Evolutionary conservation across 2,329 filamentous ascomycete species (phyloP).

Genomic region (Talaromyces funiculosus): DNA sequence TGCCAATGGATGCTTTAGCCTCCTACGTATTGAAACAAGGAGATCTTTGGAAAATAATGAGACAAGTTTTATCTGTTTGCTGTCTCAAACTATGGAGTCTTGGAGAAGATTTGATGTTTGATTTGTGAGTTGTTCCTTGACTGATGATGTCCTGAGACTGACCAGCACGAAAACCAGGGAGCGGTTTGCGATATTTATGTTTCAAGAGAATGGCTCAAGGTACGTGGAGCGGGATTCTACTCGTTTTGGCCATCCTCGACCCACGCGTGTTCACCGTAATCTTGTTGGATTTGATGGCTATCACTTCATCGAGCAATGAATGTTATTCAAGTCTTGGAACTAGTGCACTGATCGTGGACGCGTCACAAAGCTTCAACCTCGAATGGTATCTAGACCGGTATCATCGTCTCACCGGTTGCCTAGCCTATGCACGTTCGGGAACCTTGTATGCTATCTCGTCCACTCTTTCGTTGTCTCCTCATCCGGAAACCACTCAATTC

Average conservation of each 20-base stretch:
- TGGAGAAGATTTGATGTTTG: constrained; percentile 17
- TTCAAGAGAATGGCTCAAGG: constrained; percentile 19
- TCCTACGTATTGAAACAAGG: constrained; percentile 31
- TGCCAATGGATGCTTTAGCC: constrained; percentile 21
- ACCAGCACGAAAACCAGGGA: constrained; percentile 25
- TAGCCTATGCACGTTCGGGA: constrained; percentile 30
- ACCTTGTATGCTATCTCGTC: constrained; percentile 34
- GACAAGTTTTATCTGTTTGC: constrained; percentile 15
- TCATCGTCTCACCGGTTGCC: constrained; percentile 31
- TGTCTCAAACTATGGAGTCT: constrained; percentile 22
- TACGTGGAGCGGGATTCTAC: neutral
- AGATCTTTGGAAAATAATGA: constrained; percentile 19
- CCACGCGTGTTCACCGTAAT: constrained; percentile 25
- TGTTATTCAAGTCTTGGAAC: constrained; percentile 27
- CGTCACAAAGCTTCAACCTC: constrained; percentile 30
- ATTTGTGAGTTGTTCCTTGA: constrained; percentile 20
- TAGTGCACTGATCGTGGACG: constrained; percentile 31
- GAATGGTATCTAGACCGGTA: constrained; percentile 24
- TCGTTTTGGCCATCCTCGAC: constrained; percentile 16
- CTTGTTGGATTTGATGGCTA: constrained; percentile 28
- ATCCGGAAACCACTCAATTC: constrained; percentile 34
- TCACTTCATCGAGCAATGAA: constrained; percentile 25
- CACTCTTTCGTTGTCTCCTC: constrained; percentile 26
- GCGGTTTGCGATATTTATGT: constrained; percentile 37
- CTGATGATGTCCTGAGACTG: constrained; percentile 28